Evolutionary conservation across 2,329 filamentous ascomycete genomes (phyloP).

Genomic region (Penicillium sp.): DNA sequence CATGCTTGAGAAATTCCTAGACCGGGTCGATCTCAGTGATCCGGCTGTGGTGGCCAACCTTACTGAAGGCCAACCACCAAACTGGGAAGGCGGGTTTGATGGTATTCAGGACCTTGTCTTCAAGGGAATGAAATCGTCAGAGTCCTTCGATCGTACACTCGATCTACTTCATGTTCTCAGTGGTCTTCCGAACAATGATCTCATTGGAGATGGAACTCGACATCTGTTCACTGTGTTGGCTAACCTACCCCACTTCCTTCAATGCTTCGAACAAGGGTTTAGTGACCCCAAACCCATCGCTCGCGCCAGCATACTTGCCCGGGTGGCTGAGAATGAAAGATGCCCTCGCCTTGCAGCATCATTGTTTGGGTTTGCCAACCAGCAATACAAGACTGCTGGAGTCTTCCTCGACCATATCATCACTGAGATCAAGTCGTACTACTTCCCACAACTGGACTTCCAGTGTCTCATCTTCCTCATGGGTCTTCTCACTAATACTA

Average conservation of each 20-base stretch:
- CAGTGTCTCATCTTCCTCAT: constrained; percentile 85
- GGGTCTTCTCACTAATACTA: constrained; percentile 83
- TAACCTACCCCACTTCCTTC: constrained; percentile 83
- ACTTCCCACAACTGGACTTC: constrained; percentile 79
- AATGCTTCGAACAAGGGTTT: constrained; percentile 67
- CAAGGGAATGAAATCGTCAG: constrained; percentile 85
- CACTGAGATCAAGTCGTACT: constrained; percentile 70
- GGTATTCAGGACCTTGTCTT: constrained; percentile 83
- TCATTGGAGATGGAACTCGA: constrained; percentile 79
- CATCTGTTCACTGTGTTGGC: constrained; percentile 83
- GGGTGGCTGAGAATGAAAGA: constrained; percentile 70
- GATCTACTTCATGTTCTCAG: constrained; percentile 75
- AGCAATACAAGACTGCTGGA: constrained; percentile 63
- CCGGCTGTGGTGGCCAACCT: constrained; percentile 67
- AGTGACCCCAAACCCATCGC: constrained; percentile 57
- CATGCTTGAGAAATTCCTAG: constrained; percentile 84
- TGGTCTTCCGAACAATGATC: constrained; percentile 70
- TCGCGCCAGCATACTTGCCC: constrained; percentile 67
- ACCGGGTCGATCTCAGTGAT: constrained; percentile 77
- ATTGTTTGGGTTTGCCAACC: constrained; percentile 67
- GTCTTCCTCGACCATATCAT: constrained; percentile 77
- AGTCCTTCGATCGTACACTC: constrained; percentile 75
- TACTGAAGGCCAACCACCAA: constrained; percentile 72
- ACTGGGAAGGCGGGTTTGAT: constrained; percentile 87
- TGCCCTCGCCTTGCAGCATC: constrained; percentile 65